Conservation (phyloP, 1,284 basidiomycete genomes). For the Wolfiporia cocos region DNA sequence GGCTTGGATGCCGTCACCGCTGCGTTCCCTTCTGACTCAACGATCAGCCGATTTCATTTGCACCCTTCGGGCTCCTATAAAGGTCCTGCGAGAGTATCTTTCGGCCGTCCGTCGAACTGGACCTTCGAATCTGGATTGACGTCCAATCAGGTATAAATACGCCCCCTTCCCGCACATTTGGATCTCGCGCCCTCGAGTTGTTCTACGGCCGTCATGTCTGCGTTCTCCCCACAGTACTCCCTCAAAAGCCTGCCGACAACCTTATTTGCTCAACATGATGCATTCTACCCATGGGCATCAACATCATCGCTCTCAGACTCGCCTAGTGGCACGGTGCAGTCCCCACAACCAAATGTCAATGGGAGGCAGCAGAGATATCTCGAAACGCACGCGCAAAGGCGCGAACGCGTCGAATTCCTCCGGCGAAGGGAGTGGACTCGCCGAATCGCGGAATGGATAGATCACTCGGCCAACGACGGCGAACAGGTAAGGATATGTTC, state of each 20-base stretch:
- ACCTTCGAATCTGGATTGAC: not conserved
- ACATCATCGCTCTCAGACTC: not conserved
- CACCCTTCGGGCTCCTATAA: not conserved
- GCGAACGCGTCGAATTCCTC: constrained; percentile 26
- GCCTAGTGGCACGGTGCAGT: no score
- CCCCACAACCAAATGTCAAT: no score
- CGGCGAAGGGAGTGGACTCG: constrained; percentile 28
- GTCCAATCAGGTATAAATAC: not conserved
- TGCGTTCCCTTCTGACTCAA: constrained; percentile 1
- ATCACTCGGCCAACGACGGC: constrained; percentile 14
- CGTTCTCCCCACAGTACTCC: not conserved
- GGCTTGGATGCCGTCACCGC: constrained; percentile 1
- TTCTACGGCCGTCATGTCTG: no score
- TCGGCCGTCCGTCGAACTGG: not conserved
- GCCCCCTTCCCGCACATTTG: not conserved
- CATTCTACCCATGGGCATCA: no score
- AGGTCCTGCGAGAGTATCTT: not conserved
- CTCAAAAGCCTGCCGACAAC: not conserved
- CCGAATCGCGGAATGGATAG: constrained; percentile 25
- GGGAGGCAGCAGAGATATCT: constrained; percentile 17
- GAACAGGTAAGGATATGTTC: constrained; percentile 3
- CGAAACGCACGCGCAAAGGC: constrained; percentile 23
- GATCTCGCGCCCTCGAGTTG: no score
- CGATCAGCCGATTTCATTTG: constrained; percentile 1
- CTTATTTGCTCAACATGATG: no score